Evolutionary conservation across 129 eudicot genomes (phyloP).

Genomic region (Tagetes patula): DNA sequence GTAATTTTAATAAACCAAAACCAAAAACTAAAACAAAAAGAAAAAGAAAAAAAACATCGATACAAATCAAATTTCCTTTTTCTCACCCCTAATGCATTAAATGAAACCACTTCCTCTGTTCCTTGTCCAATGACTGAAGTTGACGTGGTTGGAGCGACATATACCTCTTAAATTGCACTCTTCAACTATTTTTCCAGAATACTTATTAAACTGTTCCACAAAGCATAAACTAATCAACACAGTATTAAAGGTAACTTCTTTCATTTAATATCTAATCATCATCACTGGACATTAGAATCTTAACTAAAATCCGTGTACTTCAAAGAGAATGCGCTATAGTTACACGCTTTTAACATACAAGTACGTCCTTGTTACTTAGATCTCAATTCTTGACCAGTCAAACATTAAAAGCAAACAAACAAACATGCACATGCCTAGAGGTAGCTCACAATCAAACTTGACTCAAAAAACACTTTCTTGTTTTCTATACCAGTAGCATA

Average conservation of each 20-base stretch:
- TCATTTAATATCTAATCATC: not conserved
- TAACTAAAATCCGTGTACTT: not conserved
- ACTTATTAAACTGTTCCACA: slow-evolving; percentile 62
- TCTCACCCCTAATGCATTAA: slow-evolving; percentile 37
- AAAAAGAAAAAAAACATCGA: slow-evolving; percentile 31
- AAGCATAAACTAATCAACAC: slow-evolving; percentile 1
- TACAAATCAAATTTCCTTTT: slow-evolving; percentile 34
- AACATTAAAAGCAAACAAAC: not conserved
- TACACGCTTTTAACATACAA: not conserved
- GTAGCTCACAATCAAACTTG: too few species aligned
- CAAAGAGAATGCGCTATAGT: not conserved
- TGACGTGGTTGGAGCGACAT: slow-evolving; percentile 67
- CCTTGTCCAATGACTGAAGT: slow-evolving; percentile 60
- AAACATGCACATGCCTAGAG: too few species aligned
- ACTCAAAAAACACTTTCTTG: too few species aligned
- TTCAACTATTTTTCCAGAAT: slow-evolving; percentile 61
- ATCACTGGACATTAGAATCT: not conserved
- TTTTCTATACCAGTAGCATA: too few species aligned
- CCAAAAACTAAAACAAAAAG: not conserved
- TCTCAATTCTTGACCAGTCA: not conserved
- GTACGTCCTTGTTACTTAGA: not conserved
- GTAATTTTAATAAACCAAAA: slow-evolving; percentile 5
- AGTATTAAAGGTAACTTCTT: not conserved
- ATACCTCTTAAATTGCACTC: slow-evolving; percentile 78
- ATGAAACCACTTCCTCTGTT: slow-evolving; percentile 64